Evolutionary conservation across 441 rosid species (phyloP), one percentile per base, ranked within the genome.

Genomic region (Lepidium campestre): DNA sequence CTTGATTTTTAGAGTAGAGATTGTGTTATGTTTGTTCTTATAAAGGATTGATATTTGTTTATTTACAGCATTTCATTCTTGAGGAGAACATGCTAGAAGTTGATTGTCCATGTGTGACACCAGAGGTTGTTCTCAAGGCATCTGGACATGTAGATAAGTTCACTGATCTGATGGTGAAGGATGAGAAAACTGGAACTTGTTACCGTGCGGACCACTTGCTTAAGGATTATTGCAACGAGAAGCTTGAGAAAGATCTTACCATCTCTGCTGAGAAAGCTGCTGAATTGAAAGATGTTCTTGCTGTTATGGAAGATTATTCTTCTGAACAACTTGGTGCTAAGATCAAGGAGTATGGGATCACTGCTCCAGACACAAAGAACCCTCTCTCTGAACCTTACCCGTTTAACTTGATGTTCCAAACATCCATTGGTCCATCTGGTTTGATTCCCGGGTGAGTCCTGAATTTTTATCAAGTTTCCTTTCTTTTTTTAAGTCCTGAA

Each of bases 241-340:
- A 70, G 74, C 77, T 83, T 10, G 76, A 80, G 70, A 82, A 78
- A 61, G 86, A 83, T 47, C 50, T 67, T 42, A 75, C 59, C 22
- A 36, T 80, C 10, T 70, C 70, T 65, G 65, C 79, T 4, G 76
- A 77, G 70, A 73, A 75, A 80, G 84, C 80, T 62, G 79, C 79
- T 10, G 87, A 77, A 44, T 41, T 78, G 65, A 83, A 80, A 25
- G 78, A 64, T 10, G 72, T 80, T 6, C 83, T 75, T 20, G 87
- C 87, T 12, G 73, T 76, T 0, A 63, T 80, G 80, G 84, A 83
- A 62, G 97, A 86, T 69, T 78, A 79, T 45, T 83, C 91, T 0
- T 31, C 86, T 68, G 88, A 88, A 52, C 78, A 82, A 74, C 78
- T 90, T 50, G 96, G 97, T 71, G 81, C 84, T 0, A 89, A 85